phyloP scores from a whole-genome alignment of 371 early-diverging fungal genomes.

The Astathelohania contejeani region DNA sequence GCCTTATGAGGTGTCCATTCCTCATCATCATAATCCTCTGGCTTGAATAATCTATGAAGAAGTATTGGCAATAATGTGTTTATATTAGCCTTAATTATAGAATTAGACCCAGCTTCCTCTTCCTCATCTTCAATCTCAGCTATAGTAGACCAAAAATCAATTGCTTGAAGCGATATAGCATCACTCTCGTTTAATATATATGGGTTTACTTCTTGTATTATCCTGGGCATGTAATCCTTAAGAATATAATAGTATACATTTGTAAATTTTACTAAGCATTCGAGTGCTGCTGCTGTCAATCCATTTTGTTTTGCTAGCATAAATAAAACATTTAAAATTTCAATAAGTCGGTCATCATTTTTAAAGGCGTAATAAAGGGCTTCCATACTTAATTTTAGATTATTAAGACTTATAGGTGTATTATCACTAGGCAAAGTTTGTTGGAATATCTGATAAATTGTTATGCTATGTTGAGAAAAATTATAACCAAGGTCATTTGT shows the following conservation, averaged over 20 bases:
- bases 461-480: conserved; percentile 10
- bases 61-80: conserved; percentile 17
- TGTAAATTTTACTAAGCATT: conserved; percentile 34
- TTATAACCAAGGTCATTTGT: conserved; percentile 9
- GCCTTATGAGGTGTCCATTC: conserved; percentile 45
- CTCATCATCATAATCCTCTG: conserved; percentile 30
- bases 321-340: conserved; percentile 21
- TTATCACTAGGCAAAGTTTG: not conserved
- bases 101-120: not conserved
- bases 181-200: conserved; percentile 19
- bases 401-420: conserved; percentile 12
- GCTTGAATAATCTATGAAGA: conserved; percentile 15
- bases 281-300: conserved; percentile 24
- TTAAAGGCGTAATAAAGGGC: conserved; percentile 9
- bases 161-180: conserved; percentile 24
- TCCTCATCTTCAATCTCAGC: conserved; percentile 28
- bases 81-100: conserved; percentile 14
- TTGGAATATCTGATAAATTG: conserved; percentile 8
- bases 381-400: conserved; percentile 16
- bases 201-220: conserved; percentile 19
- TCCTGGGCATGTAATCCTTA: conserved; percentile 8
- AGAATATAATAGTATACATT: conserved; percentile 22
- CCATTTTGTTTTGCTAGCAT: conserved; percentile 10
- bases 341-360: conserved; percentile 12
- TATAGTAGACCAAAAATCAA: conserved; percentile 46